Evolutionary conservation across 225 moss, liverwort and hornwort species (phyloP), one percentile per base, ranked within the genome.

Genomic region (Pleurozium schreberi): DNA sequence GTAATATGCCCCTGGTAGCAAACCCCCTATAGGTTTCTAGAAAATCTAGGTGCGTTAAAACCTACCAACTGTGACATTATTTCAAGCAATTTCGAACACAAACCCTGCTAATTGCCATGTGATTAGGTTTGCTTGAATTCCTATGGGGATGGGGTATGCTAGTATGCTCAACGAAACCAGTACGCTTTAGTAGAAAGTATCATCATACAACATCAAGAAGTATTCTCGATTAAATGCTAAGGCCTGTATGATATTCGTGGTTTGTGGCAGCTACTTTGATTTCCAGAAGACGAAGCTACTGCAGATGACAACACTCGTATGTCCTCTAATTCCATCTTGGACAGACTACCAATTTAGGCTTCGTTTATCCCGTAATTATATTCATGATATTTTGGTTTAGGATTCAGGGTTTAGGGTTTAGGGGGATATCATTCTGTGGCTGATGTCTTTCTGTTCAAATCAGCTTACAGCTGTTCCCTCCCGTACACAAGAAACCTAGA

Each of bases 281-380:
- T 97, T 97, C 71, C 97, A 99, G 71, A 97, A 96, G 86, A 99
- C 98, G 16, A 97, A 96, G 90, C 88, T 93, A 42, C 91, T 99
- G 86, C 98, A 99, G 90, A 91, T 99, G 68, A 92, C 95, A 49
- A 96, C 98, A 55, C 96, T 99, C 90, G 96, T 99, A 93, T 65
- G 93, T 88, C n/a, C 58, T 88, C 73, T 85, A 58, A 30, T 55
- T 26, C 84, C 55, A 84, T 77, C 65, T 59, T 84, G 61, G 63
- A 20, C 34, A n/a, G n/a, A n/a, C n/a, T 49, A 26, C 36, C 50
- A 28, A 66, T 45, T 31, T 59, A 75, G 75, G 18, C 47, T 86
- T 86, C 38, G 49, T 86, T 80, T n/a, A 49, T 59, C 55, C 18
- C 80, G 34, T 62, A 62, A 34, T 31, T 60, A 59, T 59, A 13